A percentile compares a stretch with the other conserved stretches of the same genome.
Conservation (phyloP, 2,329 filamentous ascomycete species). For the Calycina herbarum region DNA sequence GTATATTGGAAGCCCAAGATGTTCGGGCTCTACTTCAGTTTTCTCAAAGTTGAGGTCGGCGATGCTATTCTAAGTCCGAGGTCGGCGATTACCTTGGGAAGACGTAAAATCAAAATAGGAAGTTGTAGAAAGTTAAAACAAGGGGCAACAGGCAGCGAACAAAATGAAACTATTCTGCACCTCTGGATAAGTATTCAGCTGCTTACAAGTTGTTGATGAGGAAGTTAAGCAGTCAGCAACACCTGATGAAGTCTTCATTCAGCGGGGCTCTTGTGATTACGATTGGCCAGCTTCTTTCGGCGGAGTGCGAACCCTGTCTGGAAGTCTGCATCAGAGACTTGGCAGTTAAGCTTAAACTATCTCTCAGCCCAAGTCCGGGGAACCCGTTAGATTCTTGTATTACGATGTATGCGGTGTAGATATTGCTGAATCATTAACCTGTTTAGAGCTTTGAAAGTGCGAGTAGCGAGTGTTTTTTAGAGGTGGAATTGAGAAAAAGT, state of each 20-base stretch:
- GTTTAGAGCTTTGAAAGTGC: background rate
- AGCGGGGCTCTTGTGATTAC: background rate
- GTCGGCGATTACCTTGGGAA: background rate
- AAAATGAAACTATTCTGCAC: background rate
- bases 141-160: background rate
- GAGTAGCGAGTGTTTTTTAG: background rate
- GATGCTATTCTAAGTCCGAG: background rate
- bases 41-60: too few relatives aligned
- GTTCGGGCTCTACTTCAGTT: too few relatives aligned
- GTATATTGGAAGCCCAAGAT: too few relatives aligned
- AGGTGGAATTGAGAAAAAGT: background rate
- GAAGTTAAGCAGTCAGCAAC: background rate
- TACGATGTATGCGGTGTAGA: too few relatives aligned
- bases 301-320: background rate
- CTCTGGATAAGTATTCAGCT: background rate
- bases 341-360: background rate
- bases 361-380: background rate
- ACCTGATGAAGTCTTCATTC: background rate
- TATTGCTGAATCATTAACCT: background rate
- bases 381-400: background rate
- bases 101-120: background rate
- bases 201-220: conserved; percentile 3
- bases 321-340: background rate
- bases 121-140: background rate
- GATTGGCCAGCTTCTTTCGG: background rate